A percentile compares a stretch with the other conserved stretches of the same genome.
Evolutionary conservation across 1,284 basidiomycete genomes (phyloP).

Genomic region (Microbotryum saponariae): DNA sequence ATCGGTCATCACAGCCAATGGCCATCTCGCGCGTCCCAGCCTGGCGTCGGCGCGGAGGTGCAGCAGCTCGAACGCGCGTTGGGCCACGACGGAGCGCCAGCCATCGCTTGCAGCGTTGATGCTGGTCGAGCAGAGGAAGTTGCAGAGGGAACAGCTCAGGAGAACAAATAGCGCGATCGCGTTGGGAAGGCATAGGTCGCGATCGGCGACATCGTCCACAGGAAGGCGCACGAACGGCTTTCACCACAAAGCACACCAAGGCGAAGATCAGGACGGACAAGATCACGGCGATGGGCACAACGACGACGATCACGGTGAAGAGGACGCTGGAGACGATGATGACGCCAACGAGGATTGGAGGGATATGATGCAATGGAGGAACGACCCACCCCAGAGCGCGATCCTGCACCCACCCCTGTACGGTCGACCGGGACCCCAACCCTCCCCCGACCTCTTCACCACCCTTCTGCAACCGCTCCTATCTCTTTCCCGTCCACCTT

Average conservation of each 20-base stretch:
- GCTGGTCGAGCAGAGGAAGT: not conserved
- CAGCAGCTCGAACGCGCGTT: not conserved
- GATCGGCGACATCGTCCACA: not conserved
- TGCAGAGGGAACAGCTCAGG: not conserved
- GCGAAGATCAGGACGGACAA: not conserved
- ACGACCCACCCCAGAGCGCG: constrained; percentile 1
- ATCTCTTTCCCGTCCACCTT: constrained; percentile 21
- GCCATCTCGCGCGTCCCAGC: too few species aligned
- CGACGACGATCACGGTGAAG: not conserved
- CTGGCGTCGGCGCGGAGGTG: too few species aligned
- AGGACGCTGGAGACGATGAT: not conserved
- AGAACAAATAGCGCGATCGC: not conserved
- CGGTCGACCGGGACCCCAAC: constrained; percentile 13
- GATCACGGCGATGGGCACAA: not conserved
- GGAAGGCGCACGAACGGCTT: not conserved
- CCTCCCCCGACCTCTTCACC: constrained; percentile 22
- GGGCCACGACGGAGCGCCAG: not conserved
- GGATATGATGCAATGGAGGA: not conserved
- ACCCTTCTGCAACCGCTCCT: constrained; percentile 25
- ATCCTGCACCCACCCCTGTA: constrained; percentile 24
- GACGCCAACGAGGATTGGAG: not conserved
- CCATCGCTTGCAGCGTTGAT: constrained; percentile 5
- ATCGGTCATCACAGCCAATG: not conserved
- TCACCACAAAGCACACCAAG: not conserved
- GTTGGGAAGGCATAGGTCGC: not conserved